These are phyloP conservation scores for Talaromyces verruculosus DNA, from an alignment of 2,329 filamentous ascomycete species.

Conservation along the genomic window DNA sequence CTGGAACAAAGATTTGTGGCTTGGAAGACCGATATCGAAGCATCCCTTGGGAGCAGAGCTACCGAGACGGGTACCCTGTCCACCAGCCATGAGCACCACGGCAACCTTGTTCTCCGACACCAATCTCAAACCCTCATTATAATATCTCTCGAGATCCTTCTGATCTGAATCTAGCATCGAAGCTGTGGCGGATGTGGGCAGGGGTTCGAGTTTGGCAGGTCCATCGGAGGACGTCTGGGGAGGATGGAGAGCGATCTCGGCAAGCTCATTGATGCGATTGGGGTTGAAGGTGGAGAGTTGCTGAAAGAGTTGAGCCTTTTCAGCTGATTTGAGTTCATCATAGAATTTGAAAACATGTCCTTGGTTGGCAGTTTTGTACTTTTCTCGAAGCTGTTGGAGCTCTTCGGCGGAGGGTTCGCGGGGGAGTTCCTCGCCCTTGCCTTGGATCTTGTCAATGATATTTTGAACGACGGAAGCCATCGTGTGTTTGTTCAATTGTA, in stretches of 20 bases:
- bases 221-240: constrained; percentile 60
- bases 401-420: constrained; percentile 63
- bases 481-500: constrained; percentile 1
- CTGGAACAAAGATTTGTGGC: constrained; percentile 92
- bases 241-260: constrained; percentile 77
- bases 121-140: constrained; percentile 65
- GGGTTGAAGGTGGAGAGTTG: constrained; percentile 84
- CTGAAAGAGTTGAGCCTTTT: constrained; percentile 76
- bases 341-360: constrained; percentile 85
- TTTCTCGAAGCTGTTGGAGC: constrained; percentile 65
- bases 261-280: constrained; percentile 81
- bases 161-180: constrained; percentile 87
- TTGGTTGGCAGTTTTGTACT: constrained; percentile 73
- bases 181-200: constrained; percentile 81
- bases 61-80: constrained; percentile 90
- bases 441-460: constrained; percentile 50
- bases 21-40: constrained; percentile 93
- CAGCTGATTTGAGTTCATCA: constrained; percentile 69
- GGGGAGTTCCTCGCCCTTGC: constrained; percentile 36
- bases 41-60: constrained; percentile 96
- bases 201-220: constrained; percentile 69
- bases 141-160: constrained; percentile 79
- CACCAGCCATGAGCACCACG: constrained; percentile 95
- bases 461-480: constrained; percentile 49
- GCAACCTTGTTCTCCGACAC: constrained; percentile 70